phyloP scores from a whole-genome alignment of 2,329 filamentous ascomycete genomes.

The Knoxdaviesia proteae region DNA sequence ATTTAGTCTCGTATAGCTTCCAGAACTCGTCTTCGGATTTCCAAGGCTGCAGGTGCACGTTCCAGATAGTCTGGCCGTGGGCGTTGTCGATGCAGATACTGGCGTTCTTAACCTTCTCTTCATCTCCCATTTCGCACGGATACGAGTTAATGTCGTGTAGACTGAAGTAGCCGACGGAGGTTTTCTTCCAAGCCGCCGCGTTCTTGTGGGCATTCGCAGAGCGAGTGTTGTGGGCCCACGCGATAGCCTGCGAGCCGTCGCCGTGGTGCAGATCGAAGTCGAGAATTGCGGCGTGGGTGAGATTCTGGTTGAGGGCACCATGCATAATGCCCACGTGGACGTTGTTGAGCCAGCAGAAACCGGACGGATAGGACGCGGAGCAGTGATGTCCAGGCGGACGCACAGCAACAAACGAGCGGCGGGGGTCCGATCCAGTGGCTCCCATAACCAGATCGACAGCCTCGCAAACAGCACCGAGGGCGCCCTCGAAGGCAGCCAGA shows the following conservation, averaged over 20 bases:
- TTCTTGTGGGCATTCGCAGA: slow-evolving; percentile 57
- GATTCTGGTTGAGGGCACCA: slow-evolving; percentile 58
- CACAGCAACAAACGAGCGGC: slow-evolving; percentile 75
- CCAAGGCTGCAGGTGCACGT: slow-evolving; percentile 83
- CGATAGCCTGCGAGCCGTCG: slow-evolving; percentile 85
- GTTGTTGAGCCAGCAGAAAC: slow-evolving; percentile 98
- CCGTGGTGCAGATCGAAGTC: slow-evolving; percentile 87
- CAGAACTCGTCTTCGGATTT: slow-evolving; percentile 71
- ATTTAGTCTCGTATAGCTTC: slow-evolving; percentile 64
- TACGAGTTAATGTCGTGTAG: slow-evolving; percentile 97
- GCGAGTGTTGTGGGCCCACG: slow-evolving; percentile 74
- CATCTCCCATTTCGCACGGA: slow-evolving; percentile 84
- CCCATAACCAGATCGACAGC: slow-evolving; percentile 71
- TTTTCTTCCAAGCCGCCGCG: slow-evolving; percentile 56
- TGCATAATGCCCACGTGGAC: slow-evolving; percentile 94
- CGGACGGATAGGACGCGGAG: slow-evolving; percentile 70
- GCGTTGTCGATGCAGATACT: slow-evolving; percentile 88
- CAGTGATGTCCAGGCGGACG: slow-evolving; percentile 92
- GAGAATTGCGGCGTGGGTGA: slow-evolving; percentile 86
- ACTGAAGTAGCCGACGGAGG: slow-evolving; percentile 86
- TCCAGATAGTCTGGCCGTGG: slow-evolving; percentile 89
- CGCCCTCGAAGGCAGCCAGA: slow-evolving; percentile 69
- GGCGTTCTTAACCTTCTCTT: slow-evolving; percentile 81
- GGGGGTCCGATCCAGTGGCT: slow-evolving; percentile 26
- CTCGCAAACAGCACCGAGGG: slow-evolving; percentile 80